A percentile compares a stretch with the other conserved stretches of the same genome.
Conservation (phyloP, 139 green algal species). For the Astrephomene gubernaculifera region DNA sequence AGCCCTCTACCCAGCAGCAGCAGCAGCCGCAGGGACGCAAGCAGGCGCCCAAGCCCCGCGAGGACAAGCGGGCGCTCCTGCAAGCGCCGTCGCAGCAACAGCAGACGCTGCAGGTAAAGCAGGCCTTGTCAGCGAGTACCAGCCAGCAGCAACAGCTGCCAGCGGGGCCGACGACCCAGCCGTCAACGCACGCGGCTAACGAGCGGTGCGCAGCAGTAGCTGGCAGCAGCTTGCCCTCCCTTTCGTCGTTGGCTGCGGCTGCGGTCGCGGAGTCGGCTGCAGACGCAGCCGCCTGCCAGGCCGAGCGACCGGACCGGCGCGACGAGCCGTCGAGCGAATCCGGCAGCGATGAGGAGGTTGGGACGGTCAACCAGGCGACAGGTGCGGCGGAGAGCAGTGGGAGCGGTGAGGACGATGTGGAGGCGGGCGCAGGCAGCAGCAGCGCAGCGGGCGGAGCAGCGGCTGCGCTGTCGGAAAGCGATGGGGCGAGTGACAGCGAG, state of each 20-base stretch:
- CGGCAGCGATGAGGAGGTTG: slow-evolving; percentile 42
- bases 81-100: slow-evolving; percentile 11
- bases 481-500: slow-evolving; percentile 23
- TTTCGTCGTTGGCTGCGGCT: slow-evolving; percentile 3
- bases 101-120: slow-evolving; percentile 13
- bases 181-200: neutral
- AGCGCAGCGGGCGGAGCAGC: neutral
- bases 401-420: slow-evolving; percentile 28
- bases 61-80: slow-evolving; percentile 32
- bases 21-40: slow-evolving; percentile 8
- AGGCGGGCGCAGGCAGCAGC: neutral
- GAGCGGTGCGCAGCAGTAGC: neutral
- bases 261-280: neutral
- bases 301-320: neutral
- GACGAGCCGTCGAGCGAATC: neutral
- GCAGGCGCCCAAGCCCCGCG: slow-evolving; percentile 1
- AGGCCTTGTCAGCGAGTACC: neutral
- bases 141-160: neutral
- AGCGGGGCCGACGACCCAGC: neutral
- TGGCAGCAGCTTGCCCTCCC: neutral
- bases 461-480: neutral
- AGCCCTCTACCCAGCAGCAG: slow-evolving; percentile 12
- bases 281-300: neutral
- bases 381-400: slow-evolving; percentile 21
- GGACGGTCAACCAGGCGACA: slow-evolving; percentile 44